phyloP scores from a whole-genome alignment of 345 rosid species.

The Gossypium arboreum region DNA sequence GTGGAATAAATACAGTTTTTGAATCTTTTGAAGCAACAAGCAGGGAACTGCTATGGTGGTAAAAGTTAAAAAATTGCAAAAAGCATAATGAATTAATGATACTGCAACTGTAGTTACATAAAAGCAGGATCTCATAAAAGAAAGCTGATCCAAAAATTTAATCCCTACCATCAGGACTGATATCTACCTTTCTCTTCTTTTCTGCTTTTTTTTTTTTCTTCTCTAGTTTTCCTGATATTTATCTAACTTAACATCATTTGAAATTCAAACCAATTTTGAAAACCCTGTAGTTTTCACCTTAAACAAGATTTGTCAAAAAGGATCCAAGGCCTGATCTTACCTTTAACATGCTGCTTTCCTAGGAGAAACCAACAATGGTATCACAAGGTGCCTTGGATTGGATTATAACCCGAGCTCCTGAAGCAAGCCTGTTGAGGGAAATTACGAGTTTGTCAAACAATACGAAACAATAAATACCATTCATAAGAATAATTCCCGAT shows the following conservation, averaged over 20 bases:
- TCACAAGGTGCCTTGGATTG: slow-evolving; percentile 58
- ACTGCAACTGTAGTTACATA: slow-evolving; percentile 11
- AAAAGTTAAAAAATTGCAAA: slow-evolving; percentile 1
- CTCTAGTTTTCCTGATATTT: slow-evolving; percentile 21
- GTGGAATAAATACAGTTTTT: background rate
- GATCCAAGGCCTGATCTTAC: background rate
- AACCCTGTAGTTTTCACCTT: background rate
- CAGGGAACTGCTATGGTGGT: background rate
- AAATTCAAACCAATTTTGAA: slow-evolving; percentile 28
- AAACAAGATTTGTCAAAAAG: background rate
- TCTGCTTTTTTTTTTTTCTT: background rate
- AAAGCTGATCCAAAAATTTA: slow-evolving; percentile 20
- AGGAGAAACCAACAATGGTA: slow-evolving; percentile 30
- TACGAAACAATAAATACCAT: background rate
- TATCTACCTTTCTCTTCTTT: slow-evolving; percentile 22
- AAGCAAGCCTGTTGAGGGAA: slow-evolving; percentile 81
- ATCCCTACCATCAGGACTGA: slow-evolving; percentile 2
- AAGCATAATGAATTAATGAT: background rate
- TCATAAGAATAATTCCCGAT: slow-evolving; percentile 2
- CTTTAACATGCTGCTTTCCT: slow-evolving; percentile 16
- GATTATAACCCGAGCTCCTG: slow-evolving; percentile 96
- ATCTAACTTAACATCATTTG: slow-evolving; percentile 20
- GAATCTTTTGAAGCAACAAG: background rate
- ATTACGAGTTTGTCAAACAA: slow-evolving; percentile 5
- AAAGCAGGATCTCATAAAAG: slow-evolving; percentile 5